Conservation (phyloP, 306 rosid genomes). For the Trifolium repens region DNA sequence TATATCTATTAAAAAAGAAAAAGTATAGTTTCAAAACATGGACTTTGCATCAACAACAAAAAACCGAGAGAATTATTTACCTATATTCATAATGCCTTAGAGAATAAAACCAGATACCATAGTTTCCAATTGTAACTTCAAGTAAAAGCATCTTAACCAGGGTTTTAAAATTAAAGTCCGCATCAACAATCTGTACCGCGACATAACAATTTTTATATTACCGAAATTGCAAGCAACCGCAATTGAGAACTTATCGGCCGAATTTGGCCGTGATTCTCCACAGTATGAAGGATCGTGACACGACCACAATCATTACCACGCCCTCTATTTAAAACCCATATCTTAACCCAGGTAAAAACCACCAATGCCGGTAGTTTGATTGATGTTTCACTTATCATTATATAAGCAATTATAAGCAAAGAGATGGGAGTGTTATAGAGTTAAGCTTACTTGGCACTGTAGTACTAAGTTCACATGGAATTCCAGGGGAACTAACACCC, state of each 20-base stretch:
- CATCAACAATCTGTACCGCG: too few relatives aligned
- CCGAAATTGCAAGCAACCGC: not conserved
- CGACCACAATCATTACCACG: not conserved
- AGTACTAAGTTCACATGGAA: conserved; percentile 52
- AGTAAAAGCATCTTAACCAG: conserved; percentile 12
- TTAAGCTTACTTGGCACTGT: conserved; percentile 73
- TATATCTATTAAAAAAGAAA: conserved; percentile 63
- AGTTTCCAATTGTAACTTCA: conserved; percentile 24
- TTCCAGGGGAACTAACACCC: conserved; percentile 83
- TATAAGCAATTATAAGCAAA: conserved; percentile 15
- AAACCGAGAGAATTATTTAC: conserved; percentile 4
- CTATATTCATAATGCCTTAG: conserved; percentile 32
- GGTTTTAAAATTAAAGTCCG: conserved; percentile 7
- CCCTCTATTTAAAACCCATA: not conserved
- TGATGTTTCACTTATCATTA: conserved; percentile 36
- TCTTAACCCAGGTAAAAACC: conserved; percentile 23
- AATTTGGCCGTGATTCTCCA: not conserved
- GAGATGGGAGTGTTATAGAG: conserved; percentile 25
- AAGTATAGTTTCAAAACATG: conserved; percentile 27
- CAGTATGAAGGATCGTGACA: not conserved
- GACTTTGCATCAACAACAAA: conserved; percentile 1
- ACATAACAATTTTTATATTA: not conserved
- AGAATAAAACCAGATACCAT: conserved; percentile 25
- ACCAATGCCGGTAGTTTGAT: not conserved
- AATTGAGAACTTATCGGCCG: not conserved